Percentiles rank a stretch among this genome's conserved stretches.
Conservation (phyloP, 129 eudicot genomes). For the Flaveria robusta region DNA sequence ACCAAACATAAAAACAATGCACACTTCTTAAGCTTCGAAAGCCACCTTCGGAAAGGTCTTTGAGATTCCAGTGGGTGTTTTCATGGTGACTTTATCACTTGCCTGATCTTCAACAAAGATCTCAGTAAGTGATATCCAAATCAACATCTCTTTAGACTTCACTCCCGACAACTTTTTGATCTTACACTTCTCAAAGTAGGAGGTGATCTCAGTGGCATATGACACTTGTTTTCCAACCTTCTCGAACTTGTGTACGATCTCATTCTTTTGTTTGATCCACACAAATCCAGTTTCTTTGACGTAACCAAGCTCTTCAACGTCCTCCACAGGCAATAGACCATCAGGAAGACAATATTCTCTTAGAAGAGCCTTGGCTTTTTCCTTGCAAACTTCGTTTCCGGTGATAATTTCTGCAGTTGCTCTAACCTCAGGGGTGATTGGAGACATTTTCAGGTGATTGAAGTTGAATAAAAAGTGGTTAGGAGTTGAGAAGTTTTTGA, state of each 20-base stretch:
- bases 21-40: constrained; percentile 35
- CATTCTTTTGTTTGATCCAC: constrained; percentile 62
- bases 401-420: constrained; percentile 46
- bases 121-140: constrained; percentile 41
- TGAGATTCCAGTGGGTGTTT: constrained; percentile 49
- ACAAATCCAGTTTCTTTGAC: constrained; percentile 58
- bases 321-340: constrained; percentile 52
- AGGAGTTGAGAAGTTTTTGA: background rate
- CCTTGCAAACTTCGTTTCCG: constrained; percentile 49
- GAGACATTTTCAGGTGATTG: constrained; percentile 40
- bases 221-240: constrained; percentile 47
- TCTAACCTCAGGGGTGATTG: constrained; percentile 50
- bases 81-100: constrained; percentile 48
- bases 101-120: constrained; percentile 34
- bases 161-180: constrained; percentile 56
- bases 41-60: constrained; percentile 46
- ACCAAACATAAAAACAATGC: background rate
- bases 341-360: constrained; percentile 51
- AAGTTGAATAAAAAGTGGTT: no score
- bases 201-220: constrained; percentile 58
- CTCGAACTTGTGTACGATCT: constrained; percentile 52
- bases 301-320: constrained; percentile 54
- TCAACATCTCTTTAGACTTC: constrained; percentile 48
- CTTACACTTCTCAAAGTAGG: constrained; percentile 39
- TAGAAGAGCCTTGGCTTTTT: constrained; percentile 42